Base-by-base conservation (phyloP, 2,329 filamentous ascomycete species). In the Elsinoe necatrix region DNA sequence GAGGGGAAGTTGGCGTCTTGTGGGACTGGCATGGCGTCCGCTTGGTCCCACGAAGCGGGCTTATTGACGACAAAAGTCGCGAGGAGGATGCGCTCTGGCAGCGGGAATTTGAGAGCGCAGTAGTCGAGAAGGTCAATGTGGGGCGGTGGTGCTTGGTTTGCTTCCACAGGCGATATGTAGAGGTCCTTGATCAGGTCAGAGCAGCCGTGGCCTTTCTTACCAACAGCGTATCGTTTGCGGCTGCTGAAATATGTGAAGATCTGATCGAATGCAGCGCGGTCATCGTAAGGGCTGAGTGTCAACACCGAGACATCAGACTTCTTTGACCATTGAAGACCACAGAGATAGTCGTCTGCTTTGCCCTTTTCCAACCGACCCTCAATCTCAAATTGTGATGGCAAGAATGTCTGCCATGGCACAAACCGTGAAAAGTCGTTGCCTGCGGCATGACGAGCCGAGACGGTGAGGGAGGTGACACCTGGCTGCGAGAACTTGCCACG, bases 91-190 rank as follows among this genome's bases (percentile, higher is more conserved):
- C 88, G 83, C 62, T 95, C 86, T 0, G 83, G 77, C 14, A 87
- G 80, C 1, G 80, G 80, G 58, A 81, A 79, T 43, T 91, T 87
- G 29, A 96, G 80, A 27, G 82, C 81, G 68, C 91, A 91, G 63
- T 92, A 86, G 61, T 89, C 85, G n/a, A 97, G 79, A 65, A 95
- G 87, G 59, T 89, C 81, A 69, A 96, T 83, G 64, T 96, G 95
- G 60, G 91, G 87, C 0, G 93, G 92, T 42, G 92, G 80, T 50
- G 74, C 73, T 31, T 72, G 74, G 31, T 88, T 89, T 4, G 84
- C 79, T 29, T 89, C 82, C 3, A 97, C 82, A 0, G 93, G 92
- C 8, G 96, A 85, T 29, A 97, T 80, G 69, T 97, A 97, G 1
- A 91, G 88, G 67, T 97, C 92, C 59, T 90, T 85, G 50, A 96